Evolutionary conservation across 352 stramenopile species (phyloP).

Genomic region (Globisporangium camurandrum): DNA sequence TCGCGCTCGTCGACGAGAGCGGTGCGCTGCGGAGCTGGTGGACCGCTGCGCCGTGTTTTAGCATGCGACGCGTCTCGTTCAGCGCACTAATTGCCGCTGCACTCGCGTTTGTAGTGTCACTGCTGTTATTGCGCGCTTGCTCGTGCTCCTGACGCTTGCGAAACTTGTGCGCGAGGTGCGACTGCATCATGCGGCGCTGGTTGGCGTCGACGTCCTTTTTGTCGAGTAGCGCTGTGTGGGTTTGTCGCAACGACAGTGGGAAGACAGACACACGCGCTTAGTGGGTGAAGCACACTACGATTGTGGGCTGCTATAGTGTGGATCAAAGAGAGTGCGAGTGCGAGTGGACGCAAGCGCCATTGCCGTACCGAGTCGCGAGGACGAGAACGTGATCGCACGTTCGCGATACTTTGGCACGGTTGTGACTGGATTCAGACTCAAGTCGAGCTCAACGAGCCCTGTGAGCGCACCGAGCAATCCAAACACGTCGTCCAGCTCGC

Average conservation of each 20-base stretch:
- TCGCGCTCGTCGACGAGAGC: conserved; percentile 10
- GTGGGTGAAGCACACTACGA: background rate
- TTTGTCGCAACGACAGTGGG: background rate
- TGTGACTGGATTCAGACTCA: conserved; percentile 51
- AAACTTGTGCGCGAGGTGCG: conserved; percentile 67
- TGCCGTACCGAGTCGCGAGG: conserved; percentile 31
- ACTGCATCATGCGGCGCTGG: conserved; percentile 75
- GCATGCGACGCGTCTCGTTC: conserved; percentile 24
- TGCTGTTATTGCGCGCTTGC: conserved; percentile 16
- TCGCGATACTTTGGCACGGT: conserved; percentile 53
- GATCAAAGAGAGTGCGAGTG: background rate
- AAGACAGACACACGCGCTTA: background rate
- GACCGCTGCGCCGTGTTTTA: conserved; percentile 38
- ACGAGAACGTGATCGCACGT: conserved; percentile 69
- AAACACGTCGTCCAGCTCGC: conserved; percentile 65
- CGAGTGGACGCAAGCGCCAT: background rate
- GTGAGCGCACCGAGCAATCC: conserved; percentile 35
- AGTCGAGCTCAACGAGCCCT: conserved; percentile 47
- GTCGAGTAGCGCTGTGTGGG: conserved; percentile 40
- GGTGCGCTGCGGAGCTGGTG: conserved; percentile 41
- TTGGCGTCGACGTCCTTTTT: conserved; percentile 68
- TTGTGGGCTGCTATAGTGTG: too few relatives aligned
- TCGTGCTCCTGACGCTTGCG: conserved; percentile 27
- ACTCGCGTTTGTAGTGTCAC: conserved; percentile 2
- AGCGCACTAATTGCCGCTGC: conserved; percentile 6